phyloP scores from a whole-genome alignment of 2,329 filamentous ascomycete genomes.

The Colletotrichum scovillei region DNA sequence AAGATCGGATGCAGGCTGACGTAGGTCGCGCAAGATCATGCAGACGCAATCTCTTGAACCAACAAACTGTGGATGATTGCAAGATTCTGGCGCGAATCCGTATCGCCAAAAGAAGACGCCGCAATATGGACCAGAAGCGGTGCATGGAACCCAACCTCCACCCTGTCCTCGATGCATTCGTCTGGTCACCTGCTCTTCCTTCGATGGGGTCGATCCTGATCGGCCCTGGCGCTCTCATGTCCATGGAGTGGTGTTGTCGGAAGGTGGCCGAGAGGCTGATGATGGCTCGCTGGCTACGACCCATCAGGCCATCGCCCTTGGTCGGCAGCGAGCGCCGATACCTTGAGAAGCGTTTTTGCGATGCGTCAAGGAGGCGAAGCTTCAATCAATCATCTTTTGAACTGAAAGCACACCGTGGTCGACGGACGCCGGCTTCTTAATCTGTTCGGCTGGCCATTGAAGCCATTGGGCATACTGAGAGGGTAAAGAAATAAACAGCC shows the following conservation, averaged over 20 bases:
- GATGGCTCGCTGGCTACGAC: background rate
- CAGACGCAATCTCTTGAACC: background rate
- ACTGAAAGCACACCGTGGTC: conserved; percentile 41
- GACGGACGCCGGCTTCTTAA: background rate
- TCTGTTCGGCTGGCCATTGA: conserved; percentile 21
- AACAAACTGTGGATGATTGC: background rate
- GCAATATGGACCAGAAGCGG: background rate
- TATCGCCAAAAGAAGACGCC: background rate
- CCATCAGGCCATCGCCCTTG: background rate
- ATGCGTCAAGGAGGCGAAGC: background rate
- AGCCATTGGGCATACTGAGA: conserved; percentile 19
- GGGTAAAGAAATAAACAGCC: conserved; percentile 6
- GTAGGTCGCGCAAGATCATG: background rate
- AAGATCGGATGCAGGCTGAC: background rate
- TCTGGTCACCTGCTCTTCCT: background rate
- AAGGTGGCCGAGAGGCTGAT: background rate
- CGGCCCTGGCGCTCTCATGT: background rate
- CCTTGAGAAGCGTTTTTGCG: too few relatives aligned
- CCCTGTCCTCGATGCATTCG: background rate
- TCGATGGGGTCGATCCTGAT: too few relatives aligned
- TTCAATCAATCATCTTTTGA: conserved; percentile 18
- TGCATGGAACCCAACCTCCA: background rate
- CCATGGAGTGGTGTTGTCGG: background rate
- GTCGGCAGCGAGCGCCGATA: background rate
- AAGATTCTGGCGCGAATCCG: too few relatives aligned